A percentile compares a stretch with the other conserved stretches of the same genome.
Evolutionary conservation across 2,329 filamentous ascomycete species (phyloP).

Genomic region (Claviceps pazoutovae): DNA sequence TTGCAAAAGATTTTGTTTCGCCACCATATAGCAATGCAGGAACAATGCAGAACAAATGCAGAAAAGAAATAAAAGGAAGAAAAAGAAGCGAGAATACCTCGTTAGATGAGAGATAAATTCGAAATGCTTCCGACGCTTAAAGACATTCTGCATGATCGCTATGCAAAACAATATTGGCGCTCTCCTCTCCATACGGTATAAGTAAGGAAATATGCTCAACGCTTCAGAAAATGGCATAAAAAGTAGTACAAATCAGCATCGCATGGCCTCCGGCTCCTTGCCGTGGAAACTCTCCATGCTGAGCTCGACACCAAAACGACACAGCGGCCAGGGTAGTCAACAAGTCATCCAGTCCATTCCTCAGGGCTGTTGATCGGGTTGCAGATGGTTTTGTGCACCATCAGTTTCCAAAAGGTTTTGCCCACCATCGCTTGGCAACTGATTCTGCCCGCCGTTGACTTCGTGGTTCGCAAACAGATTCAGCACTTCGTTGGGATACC

Average conservation of each 20-base stretch:
- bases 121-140: neutral
- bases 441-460: slow-evolving; percentile 11
- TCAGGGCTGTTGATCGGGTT: neutral
- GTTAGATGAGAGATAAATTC: too few relatives aligned
- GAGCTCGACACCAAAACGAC: neutral
- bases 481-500: slow-evolving; percentile 52
- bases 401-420: neutral
- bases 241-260: too few relatives aligned
- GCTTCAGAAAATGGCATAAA: too few relatives aligned
- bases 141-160: neutral
- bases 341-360: neutral
- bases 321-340: neutral
- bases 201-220: too few relatives aligned
- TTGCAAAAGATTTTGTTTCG: neutral
- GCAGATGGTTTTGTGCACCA: neutral
- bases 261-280: too few relatives aligned
- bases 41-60: neutral
- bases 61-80: neutral
- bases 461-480: slow-evolving; percentile 34
- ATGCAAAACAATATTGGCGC: neutral
- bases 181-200: too few relatives aligned
- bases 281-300: too few relatives aligned
- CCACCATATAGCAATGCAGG: too few relatives aligned
- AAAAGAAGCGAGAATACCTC: neutral
- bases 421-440: neutral